phyloP scores from a whole-genome alignment of 1,284 basidiomycete species.

The Marasmius fiardii region DNA sequence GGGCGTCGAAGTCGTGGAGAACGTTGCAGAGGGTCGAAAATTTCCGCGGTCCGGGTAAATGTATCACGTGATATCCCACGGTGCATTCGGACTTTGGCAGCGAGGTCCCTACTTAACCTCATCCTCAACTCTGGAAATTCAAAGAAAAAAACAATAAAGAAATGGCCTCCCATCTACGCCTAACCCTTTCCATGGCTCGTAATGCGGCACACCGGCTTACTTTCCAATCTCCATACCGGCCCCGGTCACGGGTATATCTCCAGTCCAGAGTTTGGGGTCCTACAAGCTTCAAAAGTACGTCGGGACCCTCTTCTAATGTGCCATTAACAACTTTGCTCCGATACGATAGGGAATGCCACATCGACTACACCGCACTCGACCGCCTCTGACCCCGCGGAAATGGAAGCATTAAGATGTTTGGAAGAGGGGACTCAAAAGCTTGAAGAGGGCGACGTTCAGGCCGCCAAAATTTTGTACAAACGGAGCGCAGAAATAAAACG shows the following conservation, averaged over 20 bases:
- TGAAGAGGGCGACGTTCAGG: constrained; percentile 86
- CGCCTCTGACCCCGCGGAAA: constrained; percentile 79
- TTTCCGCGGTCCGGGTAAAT: background rate
- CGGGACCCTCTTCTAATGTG: constrained; percentile 4
- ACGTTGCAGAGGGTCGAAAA: background rate
- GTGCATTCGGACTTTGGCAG: too few relatives aligned
- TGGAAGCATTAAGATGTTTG: constrained; percentile 77
- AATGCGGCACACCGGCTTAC: background rate
- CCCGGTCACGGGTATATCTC: background rate
- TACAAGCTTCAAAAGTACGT: constrained; percentile 17
- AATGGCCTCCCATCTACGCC: background rate
- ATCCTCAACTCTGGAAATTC: background rate
- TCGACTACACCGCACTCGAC: constrained; percentile 79
- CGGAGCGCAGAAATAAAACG: constrained; percentile 81
- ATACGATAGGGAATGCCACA: constrained; percentile 71
- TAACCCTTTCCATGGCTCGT: background rate
- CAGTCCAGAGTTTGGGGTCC: constrained; percentile 8
- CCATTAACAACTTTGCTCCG: background rate
- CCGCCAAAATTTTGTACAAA: constrained; percentile 76
- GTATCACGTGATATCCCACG: constrained; percentile 1
- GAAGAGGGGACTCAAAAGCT: constrained; percentile 87
- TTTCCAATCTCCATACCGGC: background rate
- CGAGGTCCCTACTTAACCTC: background rate
- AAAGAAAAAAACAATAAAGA: constrained; percentile 1
- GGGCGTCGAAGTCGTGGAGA: background rate